Conservation (phyloP, 495 filamentous ascomycete species). For the Penicillium alfredii region DNA sequence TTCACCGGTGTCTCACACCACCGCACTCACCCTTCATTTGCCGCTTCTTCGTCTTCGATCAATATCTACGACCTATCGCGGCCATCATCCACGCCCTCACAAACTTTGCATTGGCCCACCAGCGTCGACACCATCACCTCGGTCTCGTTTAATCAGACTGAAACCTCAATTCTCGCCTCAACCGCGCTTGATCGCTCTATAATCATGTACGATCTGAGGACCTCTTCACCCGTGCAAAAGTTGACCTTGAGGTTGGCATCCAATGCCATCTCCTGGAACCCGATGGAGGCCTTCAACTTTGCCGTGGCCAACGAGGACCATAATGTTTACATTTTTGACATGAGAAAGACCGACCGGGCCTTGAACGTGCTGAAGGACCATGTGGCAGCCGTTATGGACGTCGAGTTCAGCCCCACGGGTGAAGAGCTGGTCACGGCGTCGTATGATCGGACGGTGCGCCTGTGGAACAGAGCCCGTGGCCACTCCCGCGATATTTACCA, state of each 20-base stretch:
- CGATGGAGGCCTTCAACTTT: constrained; percentile 92
- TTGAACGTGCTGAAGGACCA: constrained; percentile 94
- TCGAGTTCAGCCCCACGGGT: constrained; percentile 91
- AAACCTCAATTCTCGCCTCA: constrained; percentile 84
- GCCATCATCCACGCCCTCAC: constrained; percentile 62
- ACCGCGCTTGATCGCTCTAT: constrained; percentile 78
- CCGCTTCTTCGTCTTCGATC: constrained; percentile 71
- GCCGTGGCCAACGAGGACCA: constrained; percentile 76
- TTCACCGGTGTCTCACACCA: constrained; percentile 87
- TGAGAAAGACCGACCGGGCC: constrained; percentile 75
- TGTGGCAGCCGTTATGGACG: constrained; percentile 93
- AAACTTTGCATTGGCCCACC: constrained; percentile 81
- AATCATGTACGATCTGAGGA: constrained; percentile 85
- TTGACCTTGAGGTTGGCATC: constrained; percentile 71
- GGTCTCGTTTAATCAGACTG: constrained; percentile 85
- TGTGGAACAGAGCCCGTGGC: constrained; percentile 75
- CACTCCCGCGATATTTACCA: constrained; percentile 93
- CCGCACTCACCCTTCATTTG: constrained; percentile 64
- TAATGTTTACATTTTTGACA: constrained; percentile 79
- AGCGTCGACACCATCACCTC: constrained; percentile 86
- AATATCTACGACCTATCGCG: constrained; percentile 82
- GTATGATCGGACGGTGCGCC: constrained; percentile 74
- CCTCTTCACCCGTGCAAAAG: constrained; percentile 73
- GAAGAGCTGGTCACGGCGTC: constrained; percentile 87
- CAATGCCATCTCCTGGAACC: constrained; percentile 89